Conservation (phyloP, 2,329 filamentous ascomycete genomes). For the Neofusicoccum sp. region DNA sequence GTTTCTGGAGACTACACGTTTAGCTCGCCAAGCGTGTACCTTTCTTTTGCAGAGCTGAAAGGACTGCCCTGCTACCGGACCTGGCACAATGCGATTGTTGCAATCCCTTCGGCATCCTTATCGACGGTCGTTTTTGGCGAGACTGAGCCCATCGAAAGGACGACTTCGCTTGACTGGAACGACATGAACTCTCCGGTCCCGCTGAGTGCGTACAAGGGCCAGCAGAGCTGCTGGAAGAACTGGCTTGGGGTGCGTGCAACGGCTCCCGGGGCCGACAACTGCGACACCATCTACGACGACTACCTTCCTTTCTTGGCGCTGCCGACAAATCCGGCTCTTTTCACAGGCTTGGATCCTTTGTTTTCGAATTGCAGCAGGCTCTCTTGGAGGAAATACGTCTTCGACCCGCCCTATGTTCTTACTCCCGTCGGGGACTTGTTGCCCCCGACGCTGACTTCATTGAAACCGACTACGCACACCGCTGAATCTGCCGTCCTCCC, state of each 20-base stretch:
- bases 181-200: conserved; percentile 16
- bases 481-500: neutral
- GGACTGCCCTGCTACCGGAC: conserved; percentile 7
- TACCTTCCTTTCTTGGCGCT: conserved; percentile 16
- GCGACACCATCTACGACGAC: conserved; percentile 16
- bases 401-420: conserved; percentile 10
- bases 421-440: conserved; percentile 1
- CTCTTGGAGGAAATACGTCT: conserved; percentile 13
- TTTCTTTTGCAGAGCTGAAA: neutral
- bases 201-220: neutral
- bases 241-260: conserved; percentile 5
- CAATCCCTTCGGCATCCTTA: neutral
- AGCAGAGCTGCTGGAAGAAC: conserved; percentile 11
- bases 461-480: neutral
- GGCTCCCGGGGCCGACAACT: neutral
- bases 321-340: conserved; percentile 8
- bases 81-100: neutral
- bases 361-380: conserved; percentile 12
- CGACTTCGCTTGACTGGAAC: conserved; percentile 3
- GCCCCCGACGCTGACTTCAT: neutral
- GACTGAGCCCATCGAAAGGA: neutral
- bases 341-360: conserved; percentile 2
- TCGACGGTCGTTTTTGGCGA: conserved; percentile 2
- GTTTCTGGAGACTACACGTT: neutral
- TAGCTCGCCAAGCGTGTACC: conserved; percentile 11